Evolutionary conservation across 1,284 basidiomycete genomes (phyloP).

Genomic region (Cryptococcus deneoformans): DNA sequence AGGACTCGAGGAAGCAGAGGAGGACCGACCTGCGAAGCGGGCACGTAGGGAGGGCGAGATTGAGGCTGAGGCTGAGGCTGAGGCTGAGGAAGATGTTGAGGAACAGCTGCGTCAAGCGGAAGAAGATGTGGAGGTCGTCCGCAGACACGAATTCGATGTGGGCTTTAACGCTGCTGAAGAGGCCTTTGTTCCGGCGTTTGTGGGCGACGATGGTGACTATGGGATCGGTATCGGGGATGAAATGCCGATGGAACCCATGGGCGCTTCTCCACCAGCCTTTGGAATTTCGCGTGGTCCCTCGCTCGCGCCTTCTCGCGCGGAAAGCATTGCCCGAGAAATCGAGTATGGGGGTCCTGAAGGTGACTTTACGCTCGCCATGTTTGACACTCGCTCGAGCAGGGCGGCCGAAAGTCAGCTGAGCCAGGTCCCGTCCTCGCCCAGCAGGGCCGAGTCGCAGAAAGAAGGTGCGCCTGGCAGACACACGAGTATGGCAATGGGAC

Average conservation of each 20-base stretch:
- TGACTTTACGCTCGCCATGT: conserved; percentile 73
- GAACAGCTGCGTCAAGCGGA: too few species aligned
- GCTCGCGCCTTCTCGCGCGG: conserved; percentile 30
- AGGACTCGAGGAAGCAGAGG: conserved; percentile 54
- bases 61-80: conserved; percentile 1
- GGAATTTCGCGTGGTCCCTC: conserved; percentile 20
- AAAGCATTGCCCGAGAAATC: conserved; percentile 53
- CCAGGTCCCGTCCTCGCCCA: conserved; percentile 21
- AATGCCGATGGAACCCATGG: conserved; percentile 56
- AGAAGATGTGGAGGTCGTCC: conserved; percentile 1
- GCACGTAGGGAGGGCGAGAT: conserved; percentile 22
- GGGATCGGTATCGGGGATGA: conserved; percentile 9
- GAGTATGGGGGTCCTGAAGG: conserved; percentile 21
- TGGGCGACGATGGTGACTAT: conserved; percentile 12
- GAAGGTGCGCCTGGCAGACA: conserved; percentile 52
- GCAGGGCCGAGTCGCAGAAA: conserved; percentile 59
- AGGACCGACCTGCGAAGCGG: conserved; percentile 34
- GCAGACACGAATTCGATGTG: conserved; percentile 9
- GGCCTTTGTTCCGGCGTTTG: conserved; percentile 15
- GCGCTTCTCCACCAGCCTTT: neutral
- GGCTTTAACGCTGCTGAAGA: conserved; percentile 8
- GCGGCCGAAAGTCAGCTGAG: conserved; percentile 17
- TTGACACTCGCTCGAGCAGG: conserved; percentile 62
- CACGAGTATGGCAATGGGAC: conserved; percentile 81
- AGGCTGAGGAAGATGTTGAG: conserved; percentile 49